A percentile compares a stretch with the other conserved stretches of the same genome.
Evolutionary conservation across 306 rosid genomes (phyloP).

Genomic region (Rosa rugosa): DNA sequence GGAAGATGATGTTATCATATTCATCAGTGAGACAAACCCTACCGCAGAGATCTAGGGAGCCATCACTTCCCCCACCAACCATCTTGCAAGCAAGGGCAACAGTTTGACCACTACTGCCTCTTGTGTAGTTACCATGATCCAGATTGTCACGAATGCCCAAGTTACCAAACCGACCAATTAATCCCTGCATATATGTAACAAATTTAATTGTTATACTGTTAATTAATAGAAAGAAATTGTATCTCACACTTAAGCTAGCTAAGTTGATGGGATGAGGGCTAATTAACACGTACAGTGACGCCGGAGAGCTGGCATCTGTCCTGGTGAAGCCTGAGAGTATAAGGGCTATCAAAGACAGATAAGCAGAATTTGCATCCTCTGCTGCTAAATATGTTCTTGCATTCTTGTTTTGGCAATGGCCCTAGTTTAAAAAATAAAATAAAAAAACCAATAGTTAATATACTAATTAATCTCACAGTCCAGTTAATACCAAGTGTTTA

Average conservation of each 20-base stretch:
- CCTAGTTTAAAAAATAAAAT: conserved; percentile 37
- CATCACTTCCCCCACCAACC: conserved; percentile 97
- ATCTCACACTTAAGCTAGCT: neutral
- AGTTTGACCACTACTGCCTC: conserved; percentile 47
- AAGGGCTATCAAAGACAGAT: conserved; percentile 74
- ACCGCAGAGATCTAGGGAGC: conserved; percentile 79
- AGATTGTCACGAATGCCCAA: conserved; percentile 69
- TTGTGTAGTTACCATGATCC: conserved; percentile 43
- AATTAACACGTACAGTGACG: conserved; percentile 30
- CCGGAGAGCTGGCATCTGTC: conserved; percentile 72
- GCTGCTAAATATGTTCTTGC: conserved; percentile 62
- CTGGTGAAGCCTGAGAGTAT: conserved; percentile 70
- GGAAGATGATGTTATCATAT: conserved; percentile 72
- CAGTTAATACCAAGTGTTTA: neutral
- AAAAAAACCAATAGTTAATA: neutral
- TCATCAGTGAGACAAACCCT: conserved; percentile 85
- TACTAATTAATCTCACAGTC: neutral
- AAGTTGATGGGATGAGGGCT: conserved; percentile 4
- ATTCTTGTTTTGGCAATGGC: conserved; percentile 87
- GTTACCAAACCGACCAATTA: conserved; percentile 60
- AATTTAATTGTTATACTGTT: neutral
- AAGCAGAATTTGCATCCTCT: conserved; percentile 92
- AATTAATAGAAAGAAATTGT: neutral
- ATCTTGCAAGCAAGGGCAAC: conserved; percentile 91
- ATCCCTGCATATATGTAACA: conserved; percentile 42